Evolutionary conservation across 169 alveolate species (phyloP).

Genomic region (Babesia gibsoni): DNA sequence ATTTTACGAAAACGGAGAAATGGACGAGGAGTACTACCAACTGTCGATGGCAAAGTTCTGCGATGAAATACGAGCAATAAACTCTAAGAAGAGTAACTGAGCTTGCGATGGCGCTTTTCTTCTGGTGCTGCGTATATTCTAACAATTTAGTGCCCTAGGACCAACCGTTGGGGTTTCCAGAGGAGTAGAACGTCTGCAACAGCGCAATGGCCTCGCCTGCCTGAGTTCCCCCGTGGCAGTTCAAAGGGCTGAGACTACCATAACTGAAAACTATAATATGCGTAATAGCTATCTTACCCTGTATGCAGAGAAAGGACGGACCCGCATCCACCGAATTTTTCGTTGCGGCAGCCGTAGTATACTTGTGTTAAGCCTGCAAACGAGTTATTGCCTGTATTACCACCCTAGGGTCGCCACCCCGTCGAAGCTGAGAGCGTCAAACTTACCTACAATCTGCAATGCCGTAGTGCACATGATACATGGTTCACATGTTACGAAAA

Average conservation of each 20-base stretch:
- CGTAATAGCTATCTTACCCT: conserved; percentile 14
- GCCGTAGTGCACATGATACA: conserved; percentile 81
- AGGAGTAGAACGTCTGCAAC: conserved; percentile 53
- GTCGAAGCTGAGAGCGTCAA: neutral
- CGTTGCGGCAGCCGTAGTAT: conserved; percentile 75
- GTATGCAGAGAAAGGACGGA: conserved; percentile 68
- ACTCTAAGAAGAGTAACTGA: conserved; percentile 6
- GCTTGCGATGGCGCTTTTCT: conserved; percentile 36
- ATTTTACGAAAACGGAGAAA: conserved; percentile 46
- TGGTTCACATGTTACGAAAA: conserved; percentile 78
- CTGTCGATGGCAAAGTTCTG: conserved; percentile 22
- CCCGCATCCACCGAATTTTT: conserved; percentile 80
- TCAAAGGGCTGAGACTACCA: conserved; percentile 39
- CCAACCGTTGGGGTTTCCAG: conserved; percentile 57
- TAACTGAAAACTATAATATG: conserved; percentile 22
- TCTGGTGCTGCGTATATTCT: conserved; percentile 17
- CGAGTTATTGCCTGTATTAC: neutral
- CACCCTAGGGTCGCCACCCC: neutral
- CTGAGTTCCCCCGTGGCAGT: conserved; percentile 15
- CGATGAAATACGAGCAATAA: conserved; percentile 6
- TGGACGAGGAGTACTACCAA: conserved; percentile 38
- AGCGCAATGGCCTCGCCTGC: conserved; percentile 56
- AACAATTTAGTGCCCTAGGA: neutral
- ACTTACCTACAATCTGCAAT: conserved; percentile 56
- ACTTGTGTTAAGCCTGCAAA: conserved; percentile 63